Base-by-base conservation (phyloP, 1,139 yeast genomes). In the Geotrichum aggregatum region DNA sequence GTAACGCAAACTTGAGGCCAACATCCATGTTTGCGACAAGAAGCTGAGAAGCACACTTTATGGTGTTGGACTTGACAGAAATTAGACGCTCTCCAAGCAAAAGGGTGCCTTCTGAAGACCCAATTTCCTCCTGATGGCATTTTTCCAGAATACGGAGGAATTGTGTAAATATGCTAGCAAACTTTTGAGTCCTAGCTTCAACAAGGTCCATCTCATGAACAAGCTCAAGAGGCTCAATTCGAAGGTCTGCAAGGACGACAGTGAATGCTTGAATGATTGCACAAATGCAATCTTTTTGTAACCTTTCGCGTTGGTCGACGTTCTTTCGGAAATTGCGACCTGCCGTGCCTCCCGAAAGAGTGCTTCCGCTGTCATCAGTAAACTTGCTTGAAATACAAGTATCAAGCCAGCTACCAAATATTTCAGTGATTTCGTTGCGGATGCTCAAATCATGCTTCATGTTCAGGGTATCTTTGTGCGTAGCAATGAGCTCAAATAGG, bases 1-100 rank as follows among this genome's bases (percentile, higher is more conserved):
- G 88, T 16, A 88, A 69, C 0, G 91, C 89, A 66, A 81, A 80
- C 52, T 81, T 82, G 64, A 87, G 74, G 11, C 96, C 95, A 46
- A 86, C 82, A 57, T 84, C 89, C 2, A 84, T 81, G 62, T 88
- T 89, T 7, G 86, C 77, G 60, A 79, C 82, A 47, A 88, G 72
- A 42, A 88, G 67, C 59, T 85, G 84, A 1, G 91, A 82, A 46
- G 87, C 73, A 36, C 87, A 80, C 39, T 74, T 72, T 52, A 87
- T 78, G n/a, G 84, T 81, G 64, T 84, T 80, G 26, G 83, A 87
- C 28, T 82, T 77, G 31, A 85, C 75, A 11, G 71, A 68, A 31
- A 77, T 73, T 22, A 81, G 71, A 61, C 84, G 84, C 60, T 83
- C 62, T 11, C 54, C 55, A 26, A 56, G 46, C 3, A 19, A 18